These are phyloP conservation scores for Sporisorium scitamineum DNA, from an alignment of 1,284 basidiomycete species.

Conservation along the genomic window DNA sequence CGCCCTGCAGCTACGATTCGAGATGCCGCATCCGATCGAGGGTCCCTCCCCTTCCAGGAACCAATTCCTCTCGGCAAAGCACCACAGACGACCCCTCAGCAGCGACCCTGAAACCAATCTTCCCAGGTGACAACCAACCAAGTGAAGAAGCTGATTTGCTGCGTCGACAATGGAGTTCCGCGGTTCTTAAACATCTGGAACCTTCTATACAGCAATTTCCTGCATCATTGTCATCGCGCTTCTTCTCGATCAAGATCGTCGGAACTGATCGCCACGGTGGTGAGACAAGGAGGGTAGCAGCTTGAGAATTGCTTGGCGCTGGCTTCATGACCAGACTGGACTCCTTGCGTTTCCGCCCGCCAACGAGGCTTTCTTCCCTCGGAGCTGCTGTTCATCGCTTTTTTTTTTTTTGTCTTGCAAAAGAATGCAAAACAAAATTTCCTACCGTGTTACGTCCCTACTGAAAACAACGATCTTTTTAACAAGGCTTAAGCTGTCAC, in stretches of 20 bases:
- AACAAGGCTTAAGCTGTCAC: not conserved
- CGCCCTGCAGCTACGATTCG: not conserved
- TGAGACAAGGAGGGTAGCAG: not conserved
- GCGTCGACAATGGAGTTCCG: conserved; percentile 2
- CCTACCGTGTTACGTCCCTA: not conserved
- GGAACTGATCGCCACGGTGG: not conserved
- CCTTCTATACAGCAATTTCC: not conserved
- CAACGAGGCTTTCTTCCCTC: not conserved
- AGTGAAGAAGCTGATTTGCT: not conserved
- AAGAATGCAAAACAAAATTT: not conserved
- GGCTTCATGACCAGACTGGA: too few relatives aligned
- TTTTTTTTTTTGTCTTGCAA: not conserved
- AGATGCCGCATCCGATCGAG: conserved; percentile 13
- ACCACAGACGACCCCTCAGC: not conserved
- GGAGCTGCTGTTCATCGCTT: too few relatives aligned
- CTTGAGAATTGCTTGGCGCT: not conserved
- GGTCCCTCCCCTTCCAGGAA: not conserved
- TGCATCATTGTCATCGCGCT: conserved; percentile 3
- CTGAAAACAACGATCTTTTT: not conserved
- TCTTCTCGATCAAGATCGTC: not conserved
- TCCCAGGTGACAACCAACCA: too few relatives aligned
- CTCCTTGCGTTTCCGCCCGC: not conserved
- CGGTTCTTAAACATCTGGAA: not conserved
- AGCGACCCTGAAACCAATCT: not conserved
- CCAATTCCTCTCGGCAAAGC: not conserved